Evolutionary conservation across 129 eudicot genomes (phyloP).

Genomic region (Tagetes patula): DNA sequence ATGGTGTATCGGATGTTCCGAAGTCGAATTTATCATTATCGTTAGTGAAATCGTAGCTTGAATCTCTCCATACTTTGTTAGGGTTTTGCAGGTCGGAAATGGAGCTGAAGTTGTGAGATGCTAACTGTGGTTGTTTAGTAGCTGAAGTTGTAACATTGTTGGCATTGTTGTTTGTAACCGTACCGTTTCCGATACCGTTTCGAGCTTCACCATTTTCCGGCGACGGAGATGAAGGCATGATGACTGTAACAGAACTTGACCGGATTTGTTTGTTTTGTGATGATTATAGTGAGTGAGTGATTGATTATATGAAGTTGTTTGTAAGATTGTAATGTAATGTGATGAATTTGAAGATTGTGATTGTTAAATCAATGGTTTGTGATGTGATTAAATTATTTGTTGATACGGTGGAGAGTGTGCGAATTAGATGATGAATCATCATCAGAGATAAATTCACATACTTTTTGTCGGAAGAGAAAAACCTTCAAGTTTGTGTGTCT

Average conservation of each 20-base stretch:
- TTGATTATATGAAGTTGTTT: constrained; percentile 17
- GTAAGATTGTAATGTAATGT: not conserved
- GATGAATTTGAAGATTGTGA: constrained; percentile 8
- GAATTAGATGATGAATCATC: constrained; percentile 29
- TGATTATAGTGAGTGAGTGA: constrained; percentile 3
- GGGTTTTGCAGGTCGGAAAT: constrained; percentile 26
- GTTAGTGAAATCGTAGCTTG: constrained; percentile 36
- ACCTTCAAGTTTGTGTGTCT: not conserved
- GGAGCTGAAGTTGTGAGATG: constrained; percentile 7
- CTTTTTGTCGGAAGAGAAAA: not conserved
- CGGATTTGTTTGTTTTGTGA: constrained; percentile 9
- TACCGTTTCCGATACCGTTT: not conserved
- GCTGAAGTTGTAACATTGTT: constrained; percentile 22
- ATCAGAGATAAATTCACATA: not conserved
- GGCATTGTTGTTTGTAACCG: constrained; percentile 28
- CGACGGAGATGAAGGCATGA: constrained; percentile 26
- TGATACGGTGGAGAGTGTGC: not conserved
- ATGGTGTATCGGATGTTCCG: constrained; percentile 27
- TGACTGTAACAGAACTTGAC: too few relatives aligned
- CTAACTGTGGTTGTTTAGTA: constrained; percentile 27
- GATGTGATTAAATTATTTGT: constrained; percentile 2
- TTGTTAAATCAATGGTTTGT: not conserved
- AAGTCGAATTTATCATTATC: constrained; percentile 31
- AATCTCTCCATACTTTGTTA: constrained; percentile 33
- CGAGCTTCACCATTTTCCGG: constrained; percentile 24